phyloP scores from a whole-genome alignment of 2,329 filamentous ascomycete species.

The Epichloe elymi region DNA sequence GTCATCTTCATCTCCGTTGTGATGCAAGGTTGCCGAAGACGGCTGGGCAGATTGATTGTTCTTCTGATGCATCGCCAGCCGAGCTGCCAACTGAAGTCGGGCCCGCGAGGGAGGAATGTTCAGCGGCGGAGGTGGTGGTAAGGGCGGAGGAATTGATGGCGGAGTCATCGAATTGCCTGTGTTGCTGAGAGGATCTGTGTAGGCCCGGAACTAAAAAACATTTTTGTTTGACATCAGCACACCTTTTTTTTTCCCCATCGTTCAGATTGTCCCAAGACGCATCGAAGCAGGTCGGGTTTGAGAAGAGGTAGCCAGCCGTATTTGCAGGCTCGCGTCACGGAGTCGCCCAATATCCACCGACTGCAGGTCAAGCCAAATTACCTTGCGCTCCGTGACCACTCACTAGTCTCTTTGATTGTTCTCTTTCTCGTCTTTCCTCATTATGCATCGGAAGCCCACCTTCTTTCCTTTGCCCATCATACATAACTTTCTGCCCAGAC shows the following conservation, averaged over 20 bases:
- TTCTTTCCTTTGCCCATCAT: not conserved
- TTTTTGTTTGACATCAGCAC: not conserved
- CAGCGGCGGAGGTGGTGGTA: constrained; percentile 61
- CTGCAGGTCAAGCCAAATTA: not conserved
- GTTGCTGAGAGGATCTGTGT: constrained; percentile 42
- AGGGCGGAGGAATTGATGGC: constrained; percentile 45
- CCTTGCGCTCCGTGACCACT: not conserved
- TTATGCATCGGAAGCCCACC: not conserved
- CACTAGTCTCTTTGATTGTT: not conserved
- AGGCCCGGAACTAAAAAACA: constrained; percentile 40
- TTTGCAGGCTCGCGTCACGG: constrained; percentile 1
- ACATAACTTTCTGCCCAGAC: constrained; percentile 3
- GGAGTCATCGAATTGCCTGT: constrained; percentile 34
- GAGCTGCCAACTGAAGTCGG: constrained; percentile 76
- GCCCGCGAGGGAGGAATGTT: constrained; percentile 80
- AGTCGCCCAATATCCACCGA: not conserved
- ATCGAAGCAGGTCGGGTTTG: constrained; percentile 6
- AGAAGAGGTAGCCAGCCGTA: constrained; percentile 5
- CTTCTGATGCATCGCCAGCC: constrained; percentile 64
- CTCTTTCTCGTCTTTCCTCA: not conserved
- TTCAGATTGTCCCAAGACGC: constrained; percentile 6
- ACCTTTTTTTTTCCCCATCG: constrained; percentile 9
- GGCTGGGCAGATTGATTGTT: constrained; percentile 37
- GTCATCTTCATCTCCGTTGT: constrained; percentile 27
- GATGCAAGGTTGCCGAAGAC: constrained; percentile 27